Conservation (phyloP, 225 moss, liverwort and hornwort genomes). For the Antitrichia curtipendula region DNA sequence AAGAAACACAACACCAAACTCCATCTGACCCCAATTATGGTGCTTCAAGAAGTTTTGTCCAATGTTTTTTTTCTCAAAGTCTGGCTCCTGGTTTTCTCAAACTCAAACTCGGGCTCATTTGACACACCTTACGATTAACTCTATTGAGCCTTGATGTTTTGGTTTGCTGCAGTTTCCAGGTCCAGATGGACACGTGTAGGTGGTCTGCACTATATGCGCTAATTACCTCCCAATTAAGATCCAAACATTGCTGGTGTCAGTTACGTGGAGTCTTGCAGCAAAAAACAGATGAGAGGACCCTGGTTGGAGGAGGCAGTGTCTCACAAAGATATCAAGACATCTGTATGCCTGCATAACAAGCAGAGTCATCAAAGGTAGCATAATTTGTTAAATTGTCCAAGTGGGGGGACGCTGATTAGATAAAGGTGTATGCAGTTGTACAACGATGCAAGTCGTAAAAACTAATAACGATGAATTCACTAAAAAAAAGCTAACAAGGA, state of each 20-base stretch:
- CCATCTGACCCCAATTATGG: no score
- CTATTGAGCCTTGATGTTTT: not conserved
- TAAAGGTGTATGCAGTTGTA: not conserved
- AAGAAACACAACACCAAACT: no score
- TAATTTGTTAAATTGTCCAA: not conserved
- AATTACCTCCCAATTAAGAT: not conserved
- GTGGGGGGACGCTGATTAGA: not conserved
- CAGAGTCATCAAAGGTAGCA: not conserved
- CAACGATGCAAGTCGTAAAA: not conserved
- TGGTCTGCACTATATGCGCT: not conserved
- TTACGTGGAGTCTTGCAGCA: not conserved
- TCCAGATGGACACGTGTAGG: not conserved
- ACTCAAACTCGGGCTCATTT: no score
- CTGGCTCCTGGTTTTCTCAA: rapidly evolving
- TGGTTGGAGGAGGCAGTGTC: not conserved
- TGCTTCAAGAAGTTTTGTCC: no score
- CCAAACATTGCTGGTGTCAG: not conserved
- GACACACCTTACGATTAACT: no score
- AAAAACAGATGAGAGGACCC: not conserved
- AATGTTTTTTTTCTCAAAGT: no score
- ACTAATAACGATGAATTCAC: not conserved
- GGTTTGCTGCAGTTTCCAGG: not conserved
- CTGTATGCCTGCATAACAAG: not conserved
- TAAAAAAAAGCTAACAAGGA: not conserved
- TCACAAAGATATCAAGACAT: not conserved